Conservation (phyloP, 2,329 filamentous ascomycete genomes). For the Phaeosphaeria sp. region DNA sequence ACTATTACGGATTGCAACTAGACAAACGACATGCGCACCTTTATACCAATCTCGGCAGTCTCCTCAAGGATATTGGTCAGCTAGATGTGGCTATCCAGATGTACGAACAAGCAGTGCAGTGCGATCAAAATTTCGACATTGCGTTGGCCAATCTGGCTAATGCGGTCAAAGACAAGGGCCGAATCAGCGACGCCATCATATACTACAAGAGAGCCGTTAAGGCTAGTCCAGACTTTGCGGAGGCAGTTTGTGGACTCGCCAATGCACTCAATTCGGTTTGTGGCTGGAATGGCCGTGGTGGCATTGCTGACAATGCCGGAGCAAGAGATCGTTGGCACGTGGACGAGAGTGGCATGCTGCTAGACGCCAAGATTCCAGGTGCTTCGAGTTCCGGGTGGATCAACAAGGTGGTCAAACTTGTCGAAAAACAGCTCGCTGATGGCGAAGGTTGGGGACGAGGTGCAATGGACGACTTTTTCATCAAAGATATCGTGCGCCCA, state of each 20-base stretch:
- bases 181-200: constrained; percentile 86
- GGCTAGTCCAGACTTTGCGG: constrained; percentile 94
- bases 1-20: constrained; percentile 88
- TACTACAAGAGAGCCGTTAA: constrained; percentile 91
- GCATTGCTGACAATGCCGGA: constrained; percentile 76
- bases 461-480: constrained; percentile 58
- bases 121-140: constrained; percentile 95
- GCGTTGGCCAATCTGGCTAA: constrained; percentile 96
- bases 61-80: constrained; percentile 96
- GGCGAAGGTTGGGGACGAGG: constrained; percentile 86
- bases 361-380: constrained; percentile 70
- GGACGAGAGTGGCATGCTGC: constrained; percentile 79
- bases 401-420: constrained; percentile 88
- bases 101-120: constrained; percentile 94
- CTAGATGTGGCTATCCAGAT: constrained; percentile 90
- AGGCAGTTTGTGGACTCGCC: constrained; percentile 93
- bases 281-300: constrained; percentile 89
- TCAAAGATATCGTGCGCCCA: constrained; percentile 55
- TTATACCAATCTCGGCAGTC: constrained; percentile 93
- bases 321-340: constrained; percentile 93
- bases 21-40: constrained; percentile 92
- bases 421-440: constrained; percentile 84
- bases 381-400: constrained; percentile 78
- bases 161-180: constrained; percentile 94
- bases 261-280: constrained; percentile 97